phyloP scores from a whole-genome alignment of 139 green algal species.

The Chlorella sp. region DNA sequence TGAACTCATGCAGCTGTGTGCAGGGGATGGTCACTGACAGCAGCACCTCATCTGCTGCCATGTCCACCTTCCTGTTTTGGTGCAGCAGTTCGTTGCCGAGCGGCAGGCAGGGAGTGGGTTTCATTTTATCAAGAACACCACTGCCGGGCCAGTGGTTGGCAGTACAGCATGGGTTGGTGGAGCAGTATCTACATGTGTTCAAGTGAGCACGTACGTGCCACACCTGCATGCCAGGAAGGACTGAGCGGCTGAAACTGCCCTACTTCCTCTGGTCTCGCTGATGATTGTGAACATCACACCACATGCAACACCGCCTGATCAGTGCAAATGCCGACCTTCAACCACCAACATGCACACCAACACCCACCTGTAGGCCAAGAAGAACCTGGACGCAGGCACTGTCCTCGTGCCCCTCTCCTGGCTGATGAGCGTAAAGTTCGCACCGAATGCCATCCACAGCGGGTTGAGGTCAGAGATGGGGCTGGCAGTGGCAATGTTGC shows the following conservation, averaged over 20 bases:
- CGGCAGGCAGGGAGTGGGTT: background rate
- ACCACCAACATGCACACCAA: conserved; percentile 77
- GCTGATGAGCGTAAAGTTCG: conserved; percentile 54
- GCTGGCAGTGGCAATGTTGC: conserved; percentile 86
- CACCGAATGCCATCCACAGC: conserved; percentile 71
- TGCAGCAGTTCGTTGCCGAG: background rate
- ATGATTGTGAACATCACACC: background rate
- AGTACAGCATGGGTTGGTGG: no score
- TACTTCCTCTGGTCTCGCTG: no score
- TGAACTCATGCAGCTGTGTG: conserved; percentile 72
- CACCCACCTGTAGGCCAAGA: conserved; percentile 79
- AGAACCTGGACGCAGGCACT: conserved; percentile 69
- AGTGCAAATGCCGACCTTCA: conserved; percentile 25
- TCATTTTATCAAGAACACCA: background rate
- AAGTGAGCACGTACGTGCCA: no score
- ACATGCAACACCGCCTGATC: background rate
- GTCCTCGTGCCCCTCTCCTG: conserved; percentile 16
- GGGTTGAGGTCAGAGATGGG: conserved; percentile 95
- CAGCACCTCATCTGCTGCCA: background rate
- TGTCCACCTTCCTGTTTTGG: background rate
- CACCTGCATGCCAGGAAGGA: background rate
- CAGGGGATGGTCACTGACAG: conserved; percentile 59
- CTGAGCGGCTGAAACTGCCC: no score
- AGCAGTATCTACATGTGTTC: no score
- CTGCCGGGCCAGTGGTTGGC: background rate